A percentile compares a stretch with the other conserved stretches of the same genome.
phyloP scores from a whole-genome alignment of 768 basidiomycete species.

The Termitomyces eurrhizus region DNA sequence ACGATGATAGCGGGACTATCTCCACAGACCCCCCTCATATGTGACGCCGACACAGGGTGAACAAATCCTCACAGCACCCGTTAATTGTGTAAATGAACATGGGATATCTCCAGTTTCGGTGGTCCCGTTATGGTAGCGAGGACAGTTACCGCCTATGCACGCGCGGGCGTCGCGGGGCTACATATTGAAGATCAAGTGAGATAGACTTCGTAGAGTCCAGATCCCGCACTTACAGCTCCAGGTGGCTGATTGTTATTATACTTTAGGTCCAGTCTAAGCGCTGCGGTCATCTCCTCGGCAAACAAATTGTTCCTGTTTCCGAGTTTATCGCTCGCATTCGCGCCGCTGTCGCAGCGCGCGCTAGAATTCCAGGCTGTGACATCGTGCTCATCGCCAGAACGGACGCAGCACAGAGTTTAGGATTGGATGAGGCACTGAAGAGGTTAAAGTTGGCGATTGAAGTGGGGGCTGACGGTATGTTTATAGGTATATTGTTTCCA shows the following conservation, averaged over 20 bases:
- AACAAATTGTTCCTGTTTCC: slow-evolving; percentile 46
- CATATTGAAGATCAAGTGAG: slow-evolving; percentile 56
- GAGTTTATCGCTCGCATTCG: slow-evolving; percentile 51
- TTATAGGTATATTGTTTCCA: not conserved
- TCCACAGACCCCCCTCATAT: slow-evolving; percentile 45
- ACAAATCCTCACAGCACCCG: not conserved
- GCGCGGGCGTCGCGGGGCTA: slow-evolving; percentile 46
- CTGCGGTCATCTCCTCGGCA: slow-evolving; percentile 52
- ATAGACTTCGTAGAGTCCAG: not conserved
- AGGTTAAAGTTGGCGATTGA: slow-evolving; percentile 43
- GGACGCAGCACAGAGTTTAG: slow-evolving; percentile 47
- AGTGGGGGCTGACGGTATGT: slow-evolving; percentile 40
- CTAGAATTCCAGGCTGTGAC: slow-evolving; percentile 43
- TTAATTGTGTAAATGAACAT: not conserved
- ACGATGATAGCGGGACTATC: slow-evolving; percentile 47
- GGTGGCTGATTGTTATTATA: not conserved
- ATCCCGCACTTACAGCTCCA: too few relatives aligned
- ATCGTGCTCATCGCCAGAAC: slow-evolving; percentile 50
- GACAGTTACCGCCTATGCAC: slow-evolving; percentile 46
- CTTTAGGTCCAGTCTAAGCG: slow-evolving; percentile 41
- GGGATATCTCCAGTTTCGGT: slow-evolving; percentile 33
- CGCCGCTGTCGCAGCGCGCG: slow-evolving; percentile 46
- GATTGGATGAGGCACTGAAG: slow-evolving; percentile 46
- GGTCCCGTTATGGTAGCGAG: slow-evolving; percentile 54
- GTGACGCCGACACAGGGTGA: slow-evolving; percentile 54